A percentile compares a stretch with the other conserved stretches of the same genome.
These are phyloP conservation scores for Colletotrichum gigasporum DNA, from an alignment of 2,329 filamentous ascomycete species.

Conservation along the genomic window DNA sequence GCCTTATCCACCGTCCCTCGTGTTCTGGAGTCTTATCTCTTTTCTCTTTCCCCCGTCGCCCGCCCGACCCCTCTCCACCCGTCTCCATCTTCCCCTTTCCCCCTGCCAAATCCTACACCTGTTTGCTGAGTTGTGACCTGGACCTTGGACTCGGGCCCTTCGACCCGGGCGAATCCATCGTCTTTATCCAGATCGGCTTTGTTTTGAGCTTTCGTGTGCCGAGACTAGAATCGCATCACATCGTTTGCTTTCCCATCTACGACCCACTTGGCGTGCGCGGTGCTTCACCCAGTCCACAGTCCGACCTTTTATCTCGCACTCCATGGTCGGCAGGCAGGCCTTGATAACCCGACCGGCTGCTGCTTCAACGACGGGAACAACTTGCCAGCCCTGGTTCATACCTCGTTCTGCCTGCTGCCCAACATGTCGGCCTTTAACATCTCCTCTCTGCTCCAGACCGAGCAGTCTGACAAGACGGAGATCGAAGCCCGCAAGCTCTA, in stretches of 20 bases:
- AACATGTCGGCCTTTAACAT: slow-evolving; percentile 10
- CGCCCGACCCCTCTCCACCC: slow-evolving; percentile 21
- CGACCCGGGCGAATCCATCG: neutral
- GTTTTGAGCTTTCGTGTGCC: neutral
- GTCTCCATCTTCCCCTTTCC: slow-evolving; percentile 11
- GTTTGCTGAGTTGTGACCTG: slow-evolving; percentile 23
- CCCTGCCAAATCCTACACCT: slow-evolving; percentile 11
- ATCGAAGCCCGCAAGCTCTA: slow-evolving; percentile 4
- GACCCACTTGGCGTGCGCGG: slow-evolving; percentile 24
- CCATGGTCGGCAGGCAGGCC: neutral
- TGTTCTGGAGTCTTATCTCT: slow-evolving; percentile 21
- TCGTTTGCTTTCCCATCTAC: slow-evolving; percentile 16
- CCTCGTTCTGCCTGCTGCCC: neutral
- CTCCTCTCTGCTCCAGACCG: slow-evolving; percentile 15
- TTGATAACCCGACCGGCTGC: slow-evolving; percentile 5
- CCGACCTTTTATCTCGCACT: neutral
- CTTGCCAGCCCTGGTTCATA: neutral
- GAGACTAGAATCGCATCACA: neutral
- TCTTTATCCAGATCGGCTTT: neutral
- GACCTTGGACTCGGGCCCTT: neutral
- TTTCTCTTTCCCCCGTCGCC: slow-evolving; percentile 27
- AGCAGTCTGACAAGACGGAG: slow-evolving; percentile 4
- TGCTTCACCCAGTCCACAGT: neutral
- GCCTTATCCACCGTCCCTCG: neutral
- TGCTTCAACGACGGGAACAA: neutral